Base-by-base conservation (phyloP, 23 red algal species). In the Gracilaria gracilis region DNA sequence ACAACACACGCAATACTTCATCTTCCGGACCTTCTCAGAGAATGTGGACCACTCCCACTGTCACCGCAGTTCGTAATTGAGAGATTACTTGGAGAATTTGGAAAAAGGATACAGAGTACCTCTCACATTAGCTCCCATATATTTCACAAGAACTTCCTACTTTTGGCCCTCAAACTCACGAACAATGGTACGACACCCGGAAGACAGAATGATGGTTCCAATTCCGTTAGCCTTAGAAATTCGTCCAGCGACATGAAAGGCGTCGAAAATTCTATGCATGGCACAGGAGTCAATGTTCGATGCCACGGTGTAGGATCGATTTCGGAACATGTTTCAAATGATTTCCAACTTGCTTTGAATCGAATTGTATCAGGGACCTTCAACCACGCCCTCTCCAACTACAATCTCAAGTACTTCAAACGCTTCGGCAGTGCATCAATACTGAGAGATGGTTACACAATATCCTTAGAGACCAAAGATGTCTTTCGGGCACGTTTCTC, bases 1-100 rank as follows among this genome's bases (percentile, higher is more conserved):
- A 78, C 5, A 11, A 78, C 73, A 5, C 73, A 78, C 73, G 73
- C 73, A 1, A 25, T 50, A 54, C 32, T 78, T 47, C 73, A 78
- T 25, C 48, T 78, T 6, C 73, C 8, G 7, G 73, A 78, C 32
- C 48, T 54, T 47, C 73, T 50, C 9, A 47, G 39, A 78, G 34
- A 78, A 49, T 78, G 73, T 78, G 73, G 73, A 17, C 73, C 73
- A 28, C 48, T 23, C 24, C 73, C 73, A 3, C 24, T 50, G 40
- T 38, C 48, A 16, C 24, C 73, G 14, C 39, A 78, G 73, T 78
- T 78, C 29, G 9, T 78, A 11, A 19, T 78, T 14, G 34, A 78
- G 25, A 47, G 73, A 29, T 21, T 78, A 38, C 40, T 50, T 50
- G 73, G 36, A 7, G 48, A 78, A 17, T 1, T 78, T 49, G 73